A percentile compares a stretch with the other conserved stretches of the same genome.
These are phyloP conservation scores for Ogataea kodamae DNA, from an alignment of 805 yeast genomes.

Conservation along the genomic window DNA sequence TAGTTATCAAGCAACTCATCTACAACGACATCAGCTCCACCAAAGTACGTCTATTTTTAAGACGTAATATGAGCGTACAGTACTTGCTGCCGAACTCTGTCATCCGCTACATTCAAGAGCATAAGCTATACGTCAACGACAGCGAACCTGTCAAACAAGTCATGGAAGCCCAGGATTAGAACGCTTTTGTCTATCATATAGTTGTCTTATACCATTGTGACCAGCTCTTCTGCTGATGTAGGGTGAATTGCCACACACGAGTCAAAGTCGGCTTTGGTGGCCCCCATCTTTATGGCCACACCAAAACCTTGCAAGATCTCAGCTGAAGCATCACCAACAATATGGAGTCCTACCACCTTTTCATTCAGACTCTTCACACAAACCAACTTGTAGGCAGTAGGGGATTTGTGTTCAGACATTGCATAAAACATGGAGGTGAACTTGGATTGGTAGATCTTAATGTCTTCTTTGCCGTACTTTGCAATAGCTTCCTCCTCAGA, in stretches of 20 bases:
- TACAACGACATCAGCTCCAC: constrained; percentile 96
- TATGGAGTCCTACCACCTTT: constrained; percentile 91
- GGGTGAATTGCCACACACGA: constrained; percentile 98
- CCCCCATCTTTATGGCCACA: constrained; percentile 98
- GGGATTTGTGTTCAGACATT: constrained; percentile 75
- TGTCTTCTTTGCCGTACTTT: constrained; percentile 72
- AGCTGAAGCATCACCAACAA: constrained; percentile 86
- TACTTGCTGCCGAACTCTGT: constrained; percentile 91
- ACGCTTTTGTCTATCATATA: constrained; percentile 1
- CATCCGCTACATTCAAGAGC: constrained; percentile 91
- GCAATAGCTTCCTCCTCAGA: constrained; percentile 73
- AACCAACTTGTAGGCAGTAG: constrained; percentile 82
- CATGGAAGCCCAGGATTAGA: constrained; percentile 33
- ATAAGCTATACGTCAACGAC: constrained; percentile 77
- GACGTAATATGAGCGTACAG: constrained; percentile 96
- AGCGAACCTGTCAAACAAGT: constrained; percentile 95
- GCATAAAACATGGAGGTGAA: constrained; percentile 94
- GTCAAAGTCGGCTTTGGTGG: constrained; percentile 94
- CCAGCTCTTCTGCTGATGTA: constrained; percentile 96
- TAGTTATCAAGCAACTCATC: constrained; percentile 92
- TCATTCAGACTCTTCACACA: constrained; percentile 71
- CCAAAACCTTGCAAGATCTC: constrained; percentile 98
- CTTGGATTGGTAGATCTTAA: constrained; percentile 77
- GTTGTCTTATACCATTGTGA: constrained; percentile 56
- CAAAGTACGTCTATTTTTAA: constrained; percentile 83